Evolutionary conservation across 2,329 filamentous ascomycete genomes (phyloP).

Genomic region (Neonectria sp.): DNA sequence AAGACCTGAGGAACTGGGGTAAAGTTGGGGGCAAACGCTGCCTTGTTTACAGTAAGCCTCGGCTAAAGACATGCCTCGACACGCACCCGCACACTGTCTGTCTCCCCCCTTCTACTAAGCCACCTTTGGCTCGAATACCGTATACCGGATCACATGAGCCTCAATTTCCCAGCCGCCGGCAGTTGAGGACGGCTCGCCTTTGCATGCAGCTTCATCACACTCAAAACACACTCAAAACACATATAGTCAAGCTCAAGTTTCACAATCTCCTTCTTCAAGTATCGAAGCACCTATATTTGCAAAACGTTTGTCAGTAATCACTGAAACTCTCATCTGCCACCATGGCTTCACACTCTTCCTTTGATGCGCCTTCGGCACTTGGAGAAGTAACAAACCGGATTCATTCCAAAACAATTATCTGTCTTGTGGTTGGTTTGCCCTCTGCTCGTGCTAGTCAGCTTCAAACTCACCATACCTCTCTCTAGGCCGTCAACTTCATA

Average conservation of each 20-base stretch:
- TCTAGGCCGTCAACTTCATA: slow-evolving; percentile 15
- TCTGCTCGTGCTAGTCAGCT: slow-evolving; percentile 4
- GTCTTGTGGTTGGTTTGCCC: slow-evolving; percentile 10
- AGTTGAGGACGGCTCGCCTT: slow-evolving; percentile 1
- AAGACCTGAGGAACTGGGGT: not conserved
- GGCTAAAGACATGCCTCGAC: slow-evolving; percentile 1
- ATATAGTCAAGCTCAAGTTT: not conserved
- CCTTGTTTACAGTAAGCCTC: not conserved
- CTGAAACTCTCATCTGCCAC: not conserved
- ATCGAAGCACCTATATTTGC: not conserved
- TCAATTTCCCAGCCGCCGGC: not conserved
- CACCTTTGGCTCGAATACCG: not conserved
- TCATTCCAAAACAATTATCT: slow-evolving; percentile 10
- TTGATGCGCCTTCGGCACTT: slow-evolving; percentile 4
- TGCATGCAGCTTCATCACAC: not conserved
- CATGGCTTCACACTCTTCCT: not conserved
- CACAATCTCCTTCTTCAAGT: not conserved
- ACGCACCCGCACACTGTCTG: not conserved
- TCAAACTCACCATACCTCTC: slow-evolving; percentile 7
- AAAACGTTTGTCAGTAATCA: not conserved
- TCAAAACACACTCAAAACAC: not conserved
- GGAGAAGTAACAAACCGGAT: slow-evolving; percentile 7
- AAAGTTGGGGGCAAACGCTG: not conserved
- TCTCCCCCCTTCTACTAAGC: not conserved
- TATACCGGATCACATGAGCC: not conserved